Base-by-base conservation (phyloP, 1,284 basidiomycete species). In the Boletus subluridellus region DNA sequence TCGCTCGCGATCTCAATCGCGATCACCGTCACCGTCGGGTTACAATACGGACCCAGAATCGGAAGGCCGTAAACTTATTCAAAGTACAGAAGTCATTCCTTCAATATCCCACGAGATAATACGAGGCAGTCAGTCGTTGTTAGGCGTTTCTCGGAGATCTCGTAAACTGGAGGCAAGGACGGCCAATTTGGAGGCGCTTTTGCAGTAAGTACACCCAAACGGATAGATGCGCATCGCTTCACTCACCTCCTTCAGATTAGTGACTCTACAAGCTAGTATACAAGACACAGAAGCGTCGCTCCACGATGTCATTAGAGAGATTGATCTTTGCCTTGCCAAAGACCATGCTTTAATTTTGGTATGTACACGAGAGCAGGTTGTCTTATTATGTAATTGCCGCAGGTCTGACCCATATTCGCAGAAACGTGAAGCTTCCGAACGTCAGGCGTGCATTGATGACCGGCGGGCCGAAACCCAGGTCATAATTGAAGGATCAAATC, bases 1-100 rank as follows among this genome's bases (percentile, higher is more conserved):
- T 59, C 58, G 64, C 47, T 63, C 68, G n/a, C 63, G 61, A 21
- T 70, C 74, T 49, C 76, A 77, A 44, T 77, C 81, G 28, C 78
- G 80, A 46, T 79, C 82, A 21, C 80, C 80, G 21, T 80, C 82
- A 12, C 77, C 76, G 56, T 74, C 75, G 60, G 89, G 83, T 26
- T 90, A 86, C 70, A 82, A 78, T 49, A 92, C 87, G 5, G 89
- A 89, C 66, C 85, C 85, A 48, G 89, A 90, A 74, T 75, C 73
- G 28, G 79, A 79, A 37, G 66, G 76, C 14, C 71, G 76, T 45
- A 79, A 72, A 64, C 72, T 70, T 32, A 75, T 73, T 56, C 74
- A 70, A 63, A 62, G 34, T 15, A 47, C 58, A 38, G 60, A 59
- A 57, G 21, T 30, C 32, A 52, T 53, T 52, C 63, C 62, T 50